Conservation (phyloP, 805 yeast species). For the Starmerella roubikii region DNA sequence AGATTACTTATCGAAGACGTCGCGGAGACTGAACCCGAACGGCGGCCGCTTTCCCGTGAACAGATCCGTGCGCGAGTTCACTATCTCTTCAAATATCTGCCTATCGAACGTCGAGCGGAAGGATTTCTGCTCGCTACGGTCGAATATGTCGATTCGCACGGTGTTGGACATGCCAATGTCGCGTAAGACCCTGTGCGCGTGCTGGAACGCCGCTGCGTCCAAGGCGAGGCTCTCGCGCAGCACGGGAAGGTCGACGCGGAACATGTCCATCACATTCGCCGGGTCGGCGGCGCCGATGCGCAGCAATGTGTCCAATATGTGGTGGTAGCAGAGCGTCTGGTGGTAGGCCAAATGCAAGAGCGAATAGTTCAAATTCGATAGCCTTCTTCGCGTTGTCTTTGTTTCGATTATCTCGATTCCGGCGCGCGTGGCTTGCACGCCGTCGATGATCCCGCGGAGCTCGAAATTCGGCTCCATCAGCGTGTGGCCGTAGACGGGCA, state of each 20-base stretch:
- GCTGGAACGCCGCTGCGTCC: too few species aligned
- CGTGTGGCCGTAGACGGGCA: slow-evolving; percentile 21
- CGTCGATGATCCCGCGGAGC: slow-evolving; percentile 24
- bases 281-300: background rate
- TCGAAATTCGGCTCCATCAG: slow-evolving; percentile 10
- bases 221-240: too few species aligned
- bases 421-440: slow-evolving; percentile 6
- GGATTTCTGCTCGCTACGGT: too few species aligned
- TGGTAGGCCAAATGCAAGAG: slow-evolving; percentile 25
- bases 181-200: too few species aligned
- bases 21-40: slow-evolving; percentile 6
- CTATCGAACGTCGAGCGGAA: too few species aligned
- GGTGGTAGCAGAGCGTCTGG: slow-evolving; percentile 23
- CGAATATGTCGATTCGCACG: background rate
- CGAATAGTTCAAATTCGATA: slow-evolving; percentile 6
- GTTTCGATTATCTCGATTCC: slow-evolving; percentile 21
- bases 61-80: slow-evolving; percentile 10
- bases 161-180: background rate
- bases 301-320: slow-evolving; percentile 10
- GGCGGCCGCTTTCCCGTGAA: slow-evolving; percentile 9
- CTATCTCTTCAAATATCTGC: background rate
- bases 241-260: background rate
- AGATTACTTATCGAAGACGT: too few species aligned
- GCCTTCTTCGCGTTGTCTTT: slow-evolving; percentile 17
- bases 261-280: background rate